A percentile compares a stretch with the other conserved stretches of the same genome.
Evolutionary conservation across 75 land plant genomes (phyloP).

Genomic region (Pinus albicaulis): DNA sequence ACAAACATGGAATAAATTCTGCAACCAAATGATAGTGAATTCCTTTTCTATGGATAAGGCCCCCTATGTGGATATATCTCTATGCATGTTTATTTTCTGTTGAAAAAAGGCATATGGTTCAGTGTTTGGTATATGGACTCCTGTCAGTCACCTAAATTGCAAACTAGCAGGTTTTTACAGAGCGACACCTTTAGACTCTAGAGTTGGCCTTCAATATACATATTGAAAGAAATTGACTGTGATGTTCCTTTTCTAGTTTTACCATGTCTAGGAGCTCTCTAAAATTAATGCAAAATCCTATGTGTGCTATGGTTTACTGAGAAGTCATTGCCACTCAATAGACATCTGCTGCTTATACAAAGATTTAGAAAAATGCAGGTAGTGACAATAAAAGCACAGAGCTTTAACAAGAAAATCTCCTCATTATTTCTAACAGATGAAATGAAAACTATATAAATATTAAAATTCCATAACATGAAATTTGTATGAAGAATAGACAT

Average conservation of each 20-base stretch:
- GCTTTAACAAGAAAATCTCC: background rate
- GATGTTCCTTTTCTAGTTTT: background rate
- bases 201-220: background rate
- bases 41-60: background rate
- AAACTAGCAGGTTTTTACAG: background rate
- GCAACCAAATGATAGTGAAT: background rate
- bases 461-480: background rate
- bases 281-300: background rate
- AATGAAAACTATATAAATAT: background rate
- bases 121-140: background rate
- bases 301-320: background rate
- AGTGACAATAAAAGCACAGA: too few species aligned
- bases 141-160: background rate
- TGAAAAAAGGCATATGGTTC: background rate
- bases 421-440: background rate
- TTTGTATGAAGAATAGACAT: slow-evolving; percentile 1
- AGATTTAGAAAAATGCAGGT: background rate
- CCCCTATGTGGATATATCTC: background rate
- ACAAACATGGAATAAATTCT: background rate
- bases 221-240: background rate
- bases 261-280: background rate
- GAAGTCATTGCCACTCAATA: background rate
- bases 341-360: background rate
- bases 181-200: background rate
- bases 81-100: background rate